phyloP scores from a whole-genome alignment of 805 yeast species.

The Nadsonia fulvescens region DNA sequence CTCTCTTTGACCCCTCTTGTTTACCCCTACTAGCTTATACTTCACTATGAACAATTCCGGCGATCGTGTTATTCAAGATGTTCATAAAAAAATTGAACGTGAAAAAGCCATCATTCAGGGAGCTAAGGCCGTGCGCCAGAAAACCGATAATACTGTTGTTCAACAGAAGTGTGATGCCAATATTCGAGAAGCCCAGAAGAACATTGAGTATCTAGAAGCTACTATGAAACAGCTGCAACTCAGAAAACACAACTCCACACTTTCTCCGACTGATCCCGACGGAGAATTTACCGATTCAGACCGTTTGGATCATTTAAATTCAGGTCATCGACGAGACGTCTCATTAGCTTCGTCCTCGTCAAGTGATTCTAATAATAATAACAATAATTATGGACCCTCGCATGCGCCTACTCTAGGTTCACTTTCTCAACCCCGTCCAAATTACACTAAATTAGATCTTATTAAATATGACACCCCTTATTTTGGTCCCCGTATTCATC shows the following conservation, averaged over 20 bases:
- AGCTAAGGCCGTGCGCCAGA: conserved; percentile 61
- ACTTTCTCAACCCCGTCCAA: conserved; percentile 9
- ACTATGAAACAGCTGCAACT: conserved; percentile 45
- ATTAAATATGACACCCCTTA: conserved; percentile 89
- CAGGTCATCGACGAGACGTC: conserved; percentile 10
- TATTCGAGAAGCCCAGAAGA: conserved; percentile 80
- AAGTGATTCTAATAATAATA: background rate
- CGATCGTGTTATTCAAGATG: conserved; percentile 39
- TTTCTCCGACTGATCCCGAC: conserved; percentile 3
- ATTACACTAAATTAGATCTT: conserved; percentile 34
- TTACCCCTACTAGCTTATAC: too few relatives aligned
- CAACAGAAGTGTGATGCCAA: conserved; percentile 81
- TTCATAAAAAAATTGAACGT: conserved; percentile 69
- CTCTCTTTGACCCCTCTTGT: too few relatives aligned
- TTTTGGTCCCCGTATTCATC: conserved; percentile 82
- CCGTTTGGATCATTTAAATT: background rate
- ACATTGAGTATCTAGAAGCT: conserved; percentile 73
- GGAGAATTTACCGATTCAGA: conserved; percentile 3
- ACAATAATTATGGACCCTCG: background rate
- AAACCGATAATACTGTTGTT: conserved; percentile 63
- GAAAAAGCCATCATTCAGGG: conserved; percentile 80
- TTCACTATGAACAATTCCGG: conserved; percentile 1
- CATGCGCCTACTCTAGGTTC: conserved; percentile 1
- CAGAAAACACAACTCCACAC: conserved; percentile 5
- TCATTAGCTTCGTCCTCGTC: background rate